phyloP scores from a whole-genome alignment of 1,284 basidiomycete species.

The Fomitiporia mediterranea region DNA sequence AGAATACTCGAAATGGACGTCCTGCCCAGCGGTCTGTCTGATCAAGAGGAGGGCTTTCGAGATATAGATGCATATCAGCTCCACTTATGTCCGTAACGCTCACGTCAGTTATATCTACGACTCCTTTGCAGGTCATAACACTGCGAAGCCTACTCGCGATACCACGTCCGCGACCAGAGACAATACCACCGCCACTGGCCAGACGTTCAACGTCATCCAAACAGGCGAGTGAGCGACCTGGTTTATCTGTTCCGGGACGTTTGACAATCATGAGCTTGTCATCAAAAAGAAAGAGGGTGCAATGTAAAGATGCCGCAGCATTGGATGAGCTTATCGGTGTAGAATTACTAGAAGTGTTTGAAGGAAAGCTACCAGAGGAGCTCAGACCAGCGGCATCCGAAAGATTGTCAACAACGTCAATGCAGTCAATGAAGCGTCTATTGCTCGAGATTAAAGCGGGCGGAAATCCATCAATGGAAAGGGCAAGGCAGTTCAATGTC shows the following conservation, averaged over 20 bases:
- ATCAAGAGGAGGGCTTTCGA: slow-evolving; percentile 77
- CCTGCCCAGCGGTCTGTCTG: slow-evolving; percentile 80
- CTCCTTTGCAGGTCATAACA: slow-evolving; percentile 82
- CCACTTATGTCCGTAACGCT: slow-evolving; percentile 82
- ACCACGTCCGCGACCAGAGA: slow-evolving; percentile 24
- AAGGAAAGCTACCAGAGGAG: slow-evolving; percentile 16
- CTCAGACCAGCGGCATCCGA: slow-evolving; percentile 38
- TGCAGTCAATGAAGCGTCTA: slow-evolving; percentile 85
- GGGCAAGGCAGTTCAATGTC: slow-evolving; percentile 81
- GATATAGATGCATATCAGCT: slow-evolving; percentile 80
- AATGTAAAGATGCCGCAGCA: slow-evolving; percentile 52
- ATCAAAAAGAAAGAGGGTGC: slow-evolving; percentile 91
- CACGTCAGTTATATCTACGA: slow-evolving; percentile 81
- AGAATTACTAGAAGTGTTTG: slow-evolving; percentile 18
- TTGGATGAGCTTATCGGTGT: not conserved
- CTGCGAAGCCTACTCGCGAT: slow-evolving; percentile 68
- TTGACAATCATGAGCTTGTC: slow-evolving; percentile 93
- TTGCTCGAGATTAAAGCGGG: slow-evolving; percentile 82
- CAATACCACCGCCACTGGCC: slow-evolving; percentile 51
- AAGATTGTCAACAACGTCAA: slow-evolving; percentile 87
- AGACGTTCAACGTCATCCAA: slow-evolving; percentile 82
- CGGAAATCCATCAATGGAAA: slow-evolving; percentile 89
- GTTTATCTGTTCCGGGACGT: slow-evolving; percentile 70
- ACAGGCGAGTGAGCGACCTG: slow-evolving; percentile 73
- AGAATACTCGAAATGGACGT: slow-evolving; percentile 72